Percentiles rank a stretch among this genome's conserved stretches.
phyloP scores from a whole-genome alignment of 345 rosid species.

The Crucihimalaya himalaica region DNA sequence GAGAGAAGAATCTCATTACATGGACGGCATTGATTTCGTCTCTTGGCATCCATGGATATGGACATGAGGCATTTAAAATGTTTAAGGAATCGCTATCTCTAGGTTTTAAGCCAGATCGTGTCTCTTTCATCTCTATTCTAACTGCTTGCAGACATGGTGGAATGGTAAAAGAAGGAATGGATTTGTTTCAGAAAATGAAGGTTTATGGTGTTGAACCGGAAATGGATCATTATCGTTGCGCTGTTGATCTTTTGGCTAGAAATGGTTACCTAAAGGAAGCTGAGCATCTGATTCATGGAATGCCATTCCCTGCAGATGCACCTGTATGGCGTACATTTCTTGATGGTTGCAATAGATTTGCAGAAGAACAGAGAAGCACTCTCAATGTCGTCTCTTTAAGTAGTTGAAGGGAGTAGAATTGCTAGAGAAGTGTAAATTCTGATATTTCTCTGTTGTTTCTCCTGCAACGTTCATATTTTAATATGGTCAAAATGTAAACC shows the following conservation, averaged over 20 bases:
- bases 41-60: constrained; percentile 67
- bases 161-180: constrained; percentile 71
- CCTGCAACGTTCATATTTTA: background rate
- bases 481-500: background rate
- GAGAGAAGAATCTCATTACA: constrained; percentile 62
- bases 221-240: constrained; percentile 71
- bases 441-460: background rate
- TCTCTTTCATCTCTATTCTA: constrained; percentile 66
- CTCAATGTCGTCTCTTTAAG: constrained; percentile 8
- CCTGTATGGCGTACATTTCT: constrained; percentile 75
- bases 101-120: constrained; percentile 70
- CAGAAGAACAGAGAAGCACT: constrained; percentile 28
- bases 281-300: constrained; percentile 56
- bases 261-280: constrained; percentile 67
- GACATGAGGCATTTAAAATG: constrained; percentile 58
- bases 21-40: constrained; percentile 84
- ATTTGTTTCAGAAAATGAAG: constrained; percentile 60
- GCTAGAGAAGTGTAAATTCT: background rate
- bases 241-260: constrained; percentile 71
- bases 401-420: constrained; percentile 11
- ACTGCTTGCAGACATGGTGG: constrained; percentile 79
- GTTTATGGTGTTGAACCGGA: constrained; percentile 62
- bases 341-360: constrained; percentile 60
- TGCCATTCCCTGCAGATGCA: constrained; percentile 76
- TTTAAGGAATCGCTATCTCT: constrained; percentile 56